Evolutionary conservation across 371 early-diverging fungal genomes (phyloP), one percentile per base, ranked within the genome.

Genomic region (Capillidium heterosporum): DNA sequence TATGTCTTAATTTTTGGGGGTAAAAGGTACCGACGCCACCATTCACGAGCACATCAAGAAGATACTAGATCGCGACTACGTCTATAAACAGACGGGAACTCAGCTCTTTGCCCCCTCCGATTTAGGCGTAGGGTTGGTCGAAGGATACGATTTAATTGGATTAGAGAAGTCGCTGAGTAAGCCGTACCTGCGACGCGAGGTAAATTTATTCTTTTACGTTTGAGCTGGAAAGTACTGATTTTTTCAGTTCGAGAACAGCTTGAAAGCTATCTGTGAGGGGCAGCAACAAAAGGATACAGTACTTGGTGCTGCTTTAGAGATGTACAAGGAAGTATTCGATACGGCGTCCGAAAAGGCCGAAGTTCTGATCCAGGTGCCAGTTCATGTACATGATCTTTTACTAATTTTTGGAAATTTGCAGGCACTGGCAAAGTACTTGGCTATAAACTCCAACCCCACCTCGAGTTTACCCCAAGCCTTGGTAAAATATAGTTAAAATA

Each of bases 11-110:
- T 32, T 52, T 48, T 26, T 51, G 13, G 32, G 15, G 32, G 32
- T 35, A 27, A 21, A n/a, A 81, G 82, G 99, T 2, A 99, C 99
- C 1, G 99, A 99, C 68, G 99, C 99, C 0, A 99, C 99, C 0
- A 99, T 99, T 48, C 92, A 91, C 31, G 97, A 99, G 42, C 99
- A 99, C 59, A 99, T 99, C 61, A 89, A 95, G 60, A 98, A 85
- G 59, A 87, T 99, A 26, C 76, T 84, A 3, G 87, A 84, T 5
- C 80, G 99, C 42, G 78, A 87, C 41, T 99, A 99, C 67, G 86
- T 81, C 0, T 74, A 72, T 51, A 87, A 93, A 56, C 71, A 76
- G 19, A 67, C 65, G 1, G 57, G 60, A 2, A 74, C 73, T 32
- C 40, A 54, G 40, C 24, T 28, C 13, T 84, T 98, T 59, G 64